Base-by-base conservation (phyloP, 2,329 filamentous ascomycete genomes). In the Ophiostoma fasciatum region DNA sequence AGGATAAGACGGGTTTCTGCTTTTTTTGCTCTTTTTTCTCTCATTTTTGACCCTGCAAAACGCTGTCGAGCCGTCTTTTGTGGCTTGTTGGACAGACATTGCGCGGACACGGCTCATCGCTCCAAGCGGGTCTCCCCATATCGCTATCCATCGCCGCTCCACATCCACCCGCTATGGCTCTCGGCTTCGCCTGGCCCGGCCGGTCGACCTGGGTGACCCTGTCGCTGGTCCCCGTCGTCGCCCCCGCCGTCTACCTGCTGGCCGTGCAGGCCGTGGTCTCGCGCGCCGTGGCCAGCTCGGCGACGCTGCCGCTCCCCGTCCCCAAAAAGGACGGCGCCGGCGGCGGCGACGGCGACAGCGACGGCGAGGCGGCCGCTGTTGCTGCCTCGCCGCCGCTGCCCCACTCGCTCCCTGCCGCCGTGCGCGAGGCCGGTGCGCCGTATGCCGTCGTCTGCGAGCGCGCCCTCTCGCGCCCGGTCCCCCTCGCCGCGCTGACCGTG, bases 391-490 rank as follows among this genome's bases (percentile, higher is more conserved):
- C n/a, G n/a, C 12, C 35, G 8, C 14, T 31, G n/a, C 43, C 39
- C 6, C 34, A 26, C 23, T 39, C 37, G n/a, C 32, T 42, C n/a
- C 41, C 41, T 2, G 37, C 13, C 13, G 26, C 36, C 12, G 30
- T 44, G 3, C 26, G 34, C 8, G 34, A 17, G 8, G 20, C 18
- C 4, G 38, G 23, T 7, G 31, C 41, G 9, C 31, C 35, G 7
- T 44, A 38, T 11, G 32, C 40, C 2, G 19, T 45, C 11, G 25
- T 26, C 7, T 39, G 38, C 23, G 43, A 45, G 38, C 39, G 43
- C 10, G 29, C 42, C n/a, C 27, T 41, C 5, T 42, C 43, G 7
- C 25, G 26, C 4, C 33, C 39, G 4, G 15, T 45, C 4, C 37
- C 43, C 0, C 7, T 15, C 13, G 11, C 11, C 7, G 15, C 28